Evolutionary conservation across 106 monocot genomes (phyloP).

Genomic region (Dioscorea dumetorum): DNA sequence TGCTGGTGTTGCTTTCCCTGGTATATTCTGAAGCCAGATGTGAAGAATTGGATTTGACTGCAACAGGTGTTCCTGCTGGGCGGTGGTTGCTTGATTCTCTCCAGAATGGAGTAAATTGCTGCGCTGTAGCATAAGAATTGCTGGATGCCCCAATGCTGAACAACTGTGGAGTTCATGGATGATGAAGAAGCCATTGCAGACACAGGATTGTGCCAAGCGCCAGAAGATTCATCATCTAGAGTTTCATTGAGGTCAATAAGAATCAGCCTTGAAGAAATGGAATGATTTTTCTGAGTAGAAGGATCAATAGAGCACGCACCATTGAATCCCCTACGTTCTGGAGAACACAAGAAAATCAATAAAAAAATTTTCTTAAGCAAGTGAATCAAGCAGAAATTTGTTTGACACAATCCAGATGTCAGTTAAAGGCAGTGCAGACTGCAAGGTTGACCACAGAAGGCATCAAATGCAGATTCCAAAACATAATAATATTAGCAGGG

Average conservation of each 20-base stretch:
- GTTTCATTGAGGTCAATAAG: not conserved
- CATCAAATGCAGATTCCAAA: no score
- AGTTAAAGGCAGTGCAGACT: no score
- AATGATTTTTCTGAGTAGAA: not conserved
- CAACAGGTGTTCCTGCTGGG: constrained; percentile 1
- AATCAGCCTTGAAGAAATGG: not conserved
- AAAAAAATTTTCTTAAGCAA: not conserved
- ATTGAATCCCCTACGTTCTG: no score
- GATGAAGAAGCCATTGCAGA: not conserved
- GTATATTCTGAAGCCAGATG: not conserved
- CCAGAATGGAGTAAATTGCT: constrained; percentile 1
- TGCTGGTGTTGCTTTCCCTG: not conserved
- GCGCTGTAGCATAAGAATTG: constrained; percentile 6
- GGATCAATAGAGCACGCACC: no score
- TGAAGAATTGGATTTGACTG: not conserved
- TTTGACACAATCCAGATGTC: no score
- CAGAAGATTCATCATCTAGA: not conserved
- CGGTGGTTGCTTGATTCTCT: not conserved
- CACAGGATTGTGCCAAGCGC: not conserved
- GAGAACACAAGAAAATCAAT: not conserved
- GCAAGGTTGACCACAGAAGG: no score
- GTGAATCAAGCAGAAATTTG: no score
- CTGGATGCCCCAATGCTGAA: constrained; percentile 6
- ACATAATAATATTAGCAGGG: no score
- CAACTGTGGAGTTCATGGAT: not conserved